Evolutionary conservation across 495 filamentous ascomycete genomes (phyloP).

Genomic region (Penicillium maclennaniae): DNA sequence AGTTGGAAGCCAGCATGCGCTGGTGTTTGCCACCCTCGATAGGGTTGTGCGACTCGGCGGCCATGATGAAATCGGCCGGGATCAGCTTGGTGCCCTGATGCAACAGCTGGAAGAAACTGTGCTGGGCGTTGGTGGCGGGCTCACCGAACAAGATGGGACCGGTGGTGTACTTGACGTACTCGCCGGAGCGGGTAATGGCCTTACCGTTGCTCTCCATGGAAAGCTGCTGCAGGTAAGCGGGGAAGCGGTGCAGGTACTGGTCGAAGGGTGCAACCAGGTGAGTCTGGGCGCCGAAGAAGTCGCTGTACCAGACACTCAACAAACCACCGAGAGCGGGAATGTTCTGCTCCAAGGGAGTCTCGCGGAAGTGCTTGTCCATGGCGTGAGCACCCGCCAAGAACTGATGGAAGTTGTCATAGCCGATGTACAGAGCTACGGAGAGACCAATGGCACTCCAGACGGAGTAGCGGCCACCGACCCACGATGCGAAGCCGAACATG

Average conservation of each 20-base stretch:
- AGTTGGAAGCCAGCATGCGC: conserved; percentile 97
- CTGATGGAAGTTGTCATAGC: conserved; percentile 94
- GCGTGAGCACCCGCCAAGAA: conserved; percentile 94
- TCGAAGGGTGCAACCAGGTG: conserved; percentile 97
- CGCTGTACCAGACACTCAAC: conserved; percentile 95
- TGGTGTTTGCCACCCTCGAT: conserved; percentile 89
- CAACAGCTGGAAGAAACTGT: conserved; percentile 99
- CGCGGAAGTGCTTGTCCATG: conserved; percentile 97
- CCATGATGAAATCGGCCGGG: conserved; percentile 95
- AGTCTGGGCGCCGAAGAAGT: conserved; percentile 97
- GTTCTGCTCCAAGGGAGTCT: conserved; percentile 87
- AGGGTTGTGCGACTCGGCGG: conserved; percentile 94
- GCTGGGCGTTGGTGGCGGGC: conserved; percentile 97
- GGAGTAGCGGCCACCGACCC: conserved; percentile 97
- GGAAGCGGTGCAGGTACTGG: conserved; percentile 98
- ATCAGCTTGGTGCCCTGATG: conserved; percentile 99
- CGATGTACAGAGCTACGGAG: conserved; percentile 89
- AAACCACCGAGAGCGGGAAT: conserved; percentile 90
- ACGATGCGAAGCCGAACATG: conserved; percentile 98
- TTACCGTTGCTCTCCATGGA: conserved; percentile 99
- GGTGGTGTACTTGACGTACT: conserved; percentile 95
- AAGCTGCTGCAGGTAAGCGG: conserved; percentile 96
- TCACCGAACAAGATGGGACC: conserved; percentile 94
- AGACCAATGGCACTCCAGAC: conserved; percentile 99
- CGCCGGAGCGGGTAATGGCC: conserved; percentile 84